These are phyloP conservation scores for Penicillium concentricum DNA, from an alignment of 2,329 filamentous ascomycete species.

Conservation along the genomic window DNA sequence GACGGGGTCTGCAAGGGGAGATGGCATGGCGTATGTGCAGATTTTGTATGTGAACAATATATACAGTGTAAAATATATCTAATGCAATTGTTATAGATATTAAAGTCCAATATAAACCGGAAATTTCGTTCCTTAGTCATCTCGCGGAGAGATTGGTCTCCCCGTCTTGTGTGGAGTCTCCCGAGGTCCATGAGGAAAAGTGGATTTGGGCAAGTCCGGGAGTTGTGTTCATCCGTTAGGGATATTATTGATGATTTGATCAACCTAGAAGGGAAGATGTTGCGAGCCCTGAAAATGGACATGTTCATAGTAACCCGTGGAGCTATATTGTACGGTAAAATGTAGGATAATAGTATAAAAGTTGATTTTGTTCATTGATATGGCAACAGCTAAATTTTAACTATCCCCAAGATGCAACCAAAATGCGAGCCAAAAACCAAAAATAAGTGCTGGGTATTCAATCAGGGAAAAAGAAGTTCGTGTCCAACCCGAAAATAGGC, in stretches of 20 bases:
- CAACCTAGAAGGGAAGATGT: neutral
- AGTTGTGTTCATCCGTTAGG: conserved; percentile 1
- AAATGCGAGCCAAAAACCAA: neutral
- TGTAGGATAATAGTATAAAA: neutral
- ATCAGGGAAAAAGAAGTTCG: conserved; percentile 5
- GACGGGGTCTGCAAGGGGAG: conserved; percentile 42
- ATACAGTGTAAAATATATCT: neutral
- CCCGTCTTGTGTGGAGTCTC: neutral
- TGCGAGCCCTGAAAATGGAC: neutral
- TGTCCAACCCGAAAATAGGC: conserved; percentile 5
- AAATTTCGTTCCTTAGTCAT: conserved; percentile 1
- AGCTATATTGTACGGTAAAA: neutral
- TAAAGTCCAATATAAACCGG: no score
- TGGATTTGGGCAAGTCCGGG: neutral
- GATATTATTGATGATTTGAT: neutral
- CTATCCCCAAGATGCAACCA: conserved; percentile 10
- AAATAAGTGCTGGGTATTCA: conserved; percentile 6
- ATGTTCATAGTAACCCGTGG: no score
- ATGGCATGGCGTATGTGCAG: conserved; percentile 19
- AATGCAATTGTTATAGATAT: neutral
- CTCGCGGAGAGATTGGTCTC: conserved; percentile 16
- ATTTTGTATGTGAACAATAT: neutral
- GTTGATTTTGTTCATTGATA: conserved; percentile 6
- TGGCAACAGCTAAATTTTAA: conserved; percentile 1
- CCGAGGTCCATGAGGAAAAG: neutral